Evolutionary conservation across 2,329 filamentous ascomycete genomes (phyloP), one percentile per base, ranked within the genome.

Genomic region (Orbilia oligospora): DNA sequence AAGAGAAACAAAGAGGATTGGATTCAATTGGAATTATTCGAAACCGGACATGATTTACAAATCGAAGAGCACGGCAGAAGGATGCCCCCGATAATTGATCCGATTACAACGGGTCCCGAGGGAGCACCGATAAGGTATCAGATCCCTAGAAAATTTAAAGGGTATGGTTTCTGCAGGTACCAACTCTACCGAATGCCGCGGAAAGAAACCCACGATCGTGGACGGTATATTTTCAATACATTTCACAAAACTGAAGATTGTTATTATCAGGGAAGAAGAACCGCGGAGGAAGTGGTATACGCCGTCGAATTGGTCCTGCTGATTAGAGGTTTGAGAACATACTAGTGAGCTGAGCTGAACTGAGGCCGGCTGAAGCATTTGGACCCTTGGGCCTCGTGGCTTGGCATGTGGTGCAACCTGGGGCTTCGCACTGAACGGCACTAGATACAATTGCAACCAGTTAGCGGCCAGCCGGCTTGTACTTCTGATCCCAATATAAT

Each of bases 211-310:
- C 72, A 76, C 18, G 66, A 76, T 24, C 72, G 72, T 5, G 72
- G 72, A 2, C 69, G 72, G 41, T 76, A 76, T 44, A 41, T 76
- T 51, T 76, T 66, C 41, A 76, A 76, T 49, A 49, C 66, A 1
- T 76, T 76, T 44, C 12, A 46, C 1, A 41, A 46, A 24, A 36
- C 20, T 16, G 49, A 64, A 18, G 61, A 36, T 14, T 61, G 66
- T 33, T 76, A 66, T 36, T 76, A 61, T 27, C 72, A 76, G 27
- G 72, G 66, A 5, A 33, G 72, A n/a, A 36, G 46, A 18, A 76
- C 72, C 18, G 48, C 65, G 18, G 72, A 76, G 27, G 72, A 70
- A 5, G 56, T 61, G 24, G 66, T 71, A 8, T 36, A 38, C 24
- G 18, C 53, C 2, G 49, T 71, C 8, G 65, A 66, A 14, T 5